These are phyloP conservation scores for Trichoderma sp. DNA, from an alignment of 2,329 filamentous ascomycete genomes.

Conservation along the genomic window DNA sequence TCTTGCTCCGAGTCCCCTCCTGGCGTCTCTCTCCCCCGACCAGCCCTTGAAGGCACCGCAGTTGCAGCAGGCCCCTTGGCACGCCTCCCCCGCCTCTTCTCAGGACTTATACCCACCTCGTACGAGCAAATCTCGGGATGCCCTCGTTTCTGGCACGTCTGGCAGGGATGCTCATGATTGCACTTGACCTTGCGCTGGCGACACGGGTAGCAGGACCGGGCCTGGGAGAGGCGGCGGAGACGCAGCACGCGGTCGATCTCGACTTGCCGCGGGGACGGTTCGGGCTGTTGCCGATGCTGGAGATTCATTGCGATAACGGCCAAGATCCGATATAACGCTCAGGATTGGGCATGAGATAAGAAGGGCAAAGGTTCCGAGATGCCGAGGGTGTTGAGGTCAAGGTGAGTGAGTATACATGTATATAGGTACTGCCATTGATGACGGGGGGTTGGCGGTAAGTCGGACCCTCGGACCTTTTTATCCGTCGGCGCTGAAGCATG, in stretches of 20 bases:
- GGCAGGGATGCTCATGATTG: constrained; percentile 22
- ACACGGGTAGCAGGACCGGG: constrained; percentile 24
- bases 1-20: neutral
- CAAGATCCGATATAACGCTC: neutral
- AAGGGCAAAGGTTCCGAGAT: neutral
- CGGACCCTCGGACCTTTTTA: constrained; percentile 3
- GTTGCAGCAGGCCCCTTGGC: neutral
- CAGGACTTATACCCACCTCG: neutral
- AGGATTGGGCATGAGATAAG: neutral
- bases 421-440: neutral
- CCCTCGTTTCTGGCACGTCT: constrained; percentile 23
- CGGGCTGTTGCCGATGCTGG: neutral
- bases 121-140: constrained; percentile 26
- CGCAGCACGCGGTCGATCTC: constrained; percentile 22
- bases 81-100: constrained; percentile 14
- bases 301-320: neutral
- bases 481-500: neutral
- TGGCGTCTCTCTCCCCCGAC: neutral
- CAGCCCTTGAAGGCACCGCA: neutral
- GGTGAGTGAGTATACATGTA: too few relatives aligned
- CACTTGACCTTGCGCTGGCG: constrained; percentile 27
- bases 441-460: neutral
- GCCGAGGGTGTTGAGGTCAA: neutral
- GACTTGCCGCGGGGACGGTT: neutral
- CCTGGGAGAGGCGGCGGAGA: constrained; percentile 16